Base-by-base conservation (phyloP, 2,329 filamentous ascomycete genomes). In the Paramyrothecium sp. region DNA sequence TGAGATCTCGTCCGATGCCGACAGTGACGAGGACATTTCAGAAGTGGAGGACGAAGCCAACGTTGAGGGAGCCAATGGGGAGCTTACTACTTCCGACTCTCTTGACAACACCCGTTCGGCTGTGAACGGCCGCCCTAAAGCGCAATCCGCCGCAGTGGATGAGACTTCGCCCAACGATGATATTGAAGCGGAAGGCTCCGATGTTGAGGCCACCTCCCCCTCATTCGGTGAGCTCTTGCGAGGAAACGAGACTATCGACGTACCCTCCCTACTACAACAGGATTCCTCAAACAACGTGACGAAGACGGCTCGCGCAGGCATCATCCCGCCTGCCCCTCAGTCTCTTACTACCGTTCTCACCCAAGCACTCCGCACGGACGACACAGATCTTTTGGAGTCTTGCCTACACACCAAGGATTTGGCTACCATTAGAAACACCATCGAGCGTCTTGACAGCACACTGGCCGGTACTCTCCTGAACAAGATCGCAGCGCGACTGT, bases 311-410 rank as follows among this genome's bases (percentile, higher is more conserved):
- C 73, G 74, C 68, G 78, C 77, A 59, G 73, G 76, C 55, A 78
- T 89, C 60, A 81, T 82, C 19, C 78, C 86, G 20, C 89, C 89
- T 13, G 88, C 87, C 13, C 88, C 89, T 58, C 87, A 91, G 58
- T 97, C 94, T 7, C 85, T 99, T 53, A 89, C 90, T 51, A 97
- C 92, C 5, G 92, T 97, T n/a, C 87, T 99, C 58, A 88, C 92
- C 16, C 94, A 98, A 74, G 92, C 95, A 7, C 87, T 99, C 56
- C 90, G 89, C 67, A 97, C 93, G 60, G 95, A 97, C 75, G 95
- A 99, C 76, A 83, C 85, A 60, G 88, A 89, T 61, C 88, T 97
- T 54, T 88, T 99, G 65, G 94, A 98, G 78, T 92, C 91, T 1
- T 98, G 94, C 75, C 86, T 99, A 67, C 90, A 92, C 67, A 89